A percentile compares a stretch with the other conserved stretches of the same genome.
phyloP scores from a whole-genome alignment of 108 stramenopile genomes.

The Hondaea fermentalgiana region DNA sequence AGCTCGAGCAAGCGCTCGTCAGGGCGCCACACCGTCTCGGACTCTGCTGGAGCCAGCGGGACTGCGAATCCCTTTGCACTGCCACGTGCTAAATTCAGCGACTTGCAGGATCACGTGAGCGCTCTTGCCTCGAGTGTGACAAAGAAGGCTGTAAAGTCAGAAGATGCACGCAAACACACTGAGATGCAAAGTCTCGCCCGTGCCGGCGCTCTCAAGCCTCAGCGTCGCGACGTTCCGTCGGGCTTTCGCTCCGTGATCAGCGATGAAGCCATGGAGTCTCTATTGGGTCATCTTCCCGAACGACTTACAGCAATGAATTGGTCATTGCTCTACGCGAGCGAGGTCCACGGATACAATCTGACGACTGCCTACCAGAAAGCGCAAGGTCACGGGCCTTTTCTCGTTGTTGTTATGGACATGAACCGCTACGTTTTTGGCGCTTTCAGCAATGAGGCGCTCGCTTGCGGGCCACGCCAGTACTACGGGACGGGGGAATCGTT shows the following conservation, averaged over 20 bases:
- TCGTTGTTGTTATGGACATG: conserved; percentile 8
- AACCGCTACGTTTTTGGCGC: not conserved
- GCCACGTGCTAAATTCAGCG: not conserved
- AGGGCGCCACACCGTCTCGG: not conserved
- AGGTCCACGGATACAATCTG: not conserved
- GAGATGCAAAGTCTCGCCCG: not conserved
- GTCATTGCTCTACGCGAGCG: not conserved
- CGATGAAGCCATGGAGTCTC: not conserved
- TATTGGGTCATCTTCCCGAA: not conserved
- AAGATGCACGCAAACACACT: not conserved
- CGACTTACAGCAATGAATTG: not conserved
- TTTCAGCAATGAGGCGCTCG: not conserved
- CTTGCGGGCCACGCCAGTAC: not conserved
- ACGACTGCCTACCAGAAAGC: not conserved
- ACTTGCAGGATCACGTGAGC: not conserved
- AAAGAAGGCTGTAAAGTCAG: not conserved
- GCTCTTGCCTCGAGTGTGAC: not conserved
- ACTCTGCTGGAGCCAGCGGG: not conserved
- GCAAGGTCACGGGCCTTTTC: not conserved
- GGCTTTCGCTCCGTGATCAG: not conserved
- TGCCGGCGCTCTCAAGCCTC: not conserved
- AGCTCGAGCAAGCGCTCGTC: not conserved
- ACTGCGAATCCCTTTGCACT: not conserved
- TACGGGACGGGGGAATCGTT: conserved; percentile 7
- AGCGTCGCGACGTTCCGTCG: not conserved